Evolutionary conservation across 1,284 basidiomycete genomes (phyloP).

Genomic region (Moniliophthora roreri): DNA sequence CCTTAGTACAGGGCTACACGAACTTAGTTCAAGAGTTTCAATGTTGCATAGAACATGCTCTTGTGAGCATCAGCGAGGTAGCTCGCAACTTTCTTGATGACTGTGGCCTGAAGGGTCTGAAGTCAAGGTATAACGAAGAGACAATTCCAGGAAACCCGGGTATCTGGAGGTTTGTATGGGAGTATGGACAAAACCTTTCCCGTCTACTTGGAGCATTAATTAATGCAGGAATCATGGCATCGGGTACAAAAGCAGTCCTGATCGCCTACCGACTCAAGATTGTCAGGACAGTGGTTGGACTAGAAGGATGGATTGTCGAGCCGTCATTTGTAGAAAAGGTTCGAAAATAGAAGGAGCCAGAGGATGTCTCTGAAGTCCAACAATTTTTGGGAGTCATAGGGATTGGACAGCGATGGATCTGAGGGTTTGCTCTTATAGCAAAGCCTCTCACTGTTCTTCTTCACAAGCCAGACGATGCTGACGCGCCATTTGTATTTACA

Average conservation of each 20-base stretch:
- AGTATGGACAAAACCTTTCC: constrained; percentile 22
- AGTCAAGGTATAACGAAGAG: constrained; percentile 20
- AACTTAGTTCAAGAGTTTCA: constrained; percentile 27
- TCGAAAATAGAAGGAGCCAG: constrained; percentile 26
- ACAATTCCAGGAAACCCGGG: constrained; percentile 11
- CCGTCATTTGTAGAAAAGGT: constrained; percentile 27
- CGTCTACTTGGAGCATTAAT: constrained; percentile 21
- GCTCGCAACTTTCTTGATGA: constrained; percentile 23
- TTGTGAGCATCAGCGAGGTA: constrained; percentile 16
- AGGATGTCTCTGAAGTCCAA: constrained; percentile 27
- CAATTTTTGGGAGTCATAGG: constrained; percentile 32
- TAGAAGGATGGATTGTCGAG: constrained; percentile 27
- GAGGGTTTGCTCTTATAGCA: constrained; percentile 28
- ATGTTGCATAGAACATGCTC: constrained; percentile 20
- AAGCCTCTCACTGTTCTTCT: constrained; percentile 27
- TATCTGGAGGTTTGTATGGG: constrained; percentile 23
- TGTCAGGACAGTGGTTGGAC: constrained; percentile 26
- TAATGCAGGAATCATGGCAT: constrained; percentile 27
- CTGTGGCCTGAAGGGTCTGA: constrained; percentile 24
- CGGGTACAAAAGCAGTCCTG: constrained; percentile 25
- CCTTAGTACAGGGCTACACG: constrained; percentile 9
- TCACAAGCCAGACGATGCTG: constrained; percentile 2
- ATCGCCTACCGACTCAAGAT: constrained; percentile 23
- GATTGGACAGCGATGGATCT: constrained; percentile 28
- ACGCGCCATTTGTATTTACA: constrained; percentile 20